These are phyloP conservation scores for Boletus semigastroideus DNA, from an alignment of 1,284 basidiomycete species.

Conservation along the genomic window DNA sequence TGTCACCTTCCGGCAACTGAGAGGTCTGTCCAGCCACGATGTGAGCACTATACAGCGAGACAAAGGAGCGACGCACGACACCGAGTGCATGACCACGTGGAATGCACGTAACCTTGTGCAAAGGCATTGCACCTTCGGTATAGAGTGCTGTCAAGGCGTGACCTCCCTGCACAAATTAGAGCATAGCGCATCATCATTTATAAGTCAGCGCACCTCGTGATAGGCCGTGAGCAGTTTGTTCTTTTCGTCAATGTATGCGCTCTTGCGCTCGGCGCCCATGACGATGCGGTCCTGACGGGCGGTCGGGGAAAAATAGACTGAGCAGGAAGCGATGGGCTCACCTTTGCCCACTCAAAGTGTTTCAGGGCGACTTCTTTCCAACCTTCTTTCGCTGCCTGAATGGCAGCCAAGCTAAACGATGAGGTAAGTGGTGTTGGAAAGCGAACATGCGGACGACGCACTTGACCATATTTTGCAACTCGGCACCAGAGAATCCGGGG, in stretches of 20 bases:
- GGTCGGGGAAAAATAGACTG: constrained; percentile 2
- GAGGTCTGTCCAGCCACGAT: constrained; percentile 61
- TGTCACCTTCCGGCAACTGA: constrained; percentile 83
- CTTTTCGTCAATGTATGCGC: constrained; percentile 82
- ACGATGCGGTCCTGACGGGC: constrained; percentile 77
- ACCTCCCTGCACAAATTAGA: constrained; percentile 61
- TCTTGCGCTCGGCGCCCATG: constrained; percentile 93
- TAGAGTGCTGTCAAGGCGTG: constrained; percentile 90
- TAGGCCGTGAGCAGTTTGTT: constrained; percentile 89
- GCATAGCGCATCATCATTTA: not conserved
- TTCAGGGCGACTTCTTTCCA: constrained; percentile 69
- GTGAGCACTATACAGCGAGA: constrained; percentile 10
- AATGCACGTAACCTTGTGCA: constrained; percentile 96
- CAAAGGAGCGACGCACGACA: constrained; percentile 53
- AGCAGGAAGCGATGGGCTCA: constrained; percentile 28
- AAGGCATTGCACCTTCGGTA: constrained; percentile 89
- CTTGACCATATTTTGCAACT: constrained; percentile 94
- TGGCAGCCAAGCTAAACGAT: constrained; percentile 72
- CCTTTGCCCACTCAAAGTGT: constrained; percentile 97
- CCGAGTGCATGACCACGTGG: constrained; percentile 92
- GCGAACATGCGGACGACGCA: constrained; percentile 39
- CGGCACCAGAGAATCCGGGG: constrained; percentile 89
- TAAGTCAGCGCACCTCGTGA: constrained; percentile 66
- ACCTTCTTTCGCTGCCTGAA: constrained; percentile 86
- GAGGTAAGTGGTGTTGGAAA: constrained; percentile 4